Conservation (phyloP, 2,329 filamentous ascomycete genomes). For the Arthroderma uncinatum region DNA sequence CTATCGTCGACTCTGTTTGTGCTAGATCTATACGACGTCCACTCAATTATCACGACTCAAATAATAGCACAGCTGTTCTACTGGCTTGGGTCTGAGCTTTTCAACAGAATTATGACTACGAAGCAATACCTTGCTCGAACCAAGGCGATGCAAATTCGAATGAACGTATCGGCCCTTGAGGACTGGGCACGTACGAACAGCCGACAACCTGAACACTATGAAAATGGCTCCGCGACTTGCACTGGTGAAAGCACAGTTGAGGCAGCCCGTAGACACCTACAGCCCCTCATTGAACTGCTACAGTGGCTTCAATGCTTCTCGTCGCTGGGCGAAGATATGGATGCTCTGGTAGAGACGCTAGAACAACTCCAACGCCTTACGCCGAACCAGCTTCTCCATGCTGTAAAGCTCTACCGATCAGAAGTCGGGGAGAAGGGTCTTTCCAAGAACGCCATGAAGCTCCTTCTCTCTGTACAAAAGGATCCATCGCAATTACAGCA, state of each 20-base stretch:
- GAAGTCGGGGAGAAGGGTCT: conserved; percentile 92
- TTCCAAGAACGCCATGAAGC: conserved; percentile 78
- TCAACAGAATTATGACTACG: conserved; percentile 96
- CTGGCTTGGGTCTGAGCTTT: conserved; percentile 91
- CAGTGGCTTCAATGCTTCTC: conserved; percentile 99
- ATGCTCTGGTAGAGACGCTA: conserved; percentile 76
- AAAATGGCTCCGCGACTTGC: conserved; percentile 75
- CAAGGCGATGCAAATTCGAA: conserved; percentile 98
- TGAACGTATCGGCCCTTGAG: conserved; percentile 92
- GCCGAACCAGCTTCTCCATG: conserved; percentile 79
- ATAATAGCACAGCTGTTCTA: conserved; percentile 87
- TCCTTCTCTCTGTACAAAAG: conserved; percentile 67
- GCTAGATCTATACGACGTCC: conserved; percentile 95
- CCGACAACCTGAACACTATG: conserved; percentile 86
- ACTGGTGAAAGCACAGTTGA: conserved; percentile 82
- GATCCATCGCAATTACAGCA: conserved; percentile 50
- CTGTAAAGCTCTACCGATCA: conserved; percentile 82
- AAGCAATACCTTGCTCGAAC: conserved; percentile 87
- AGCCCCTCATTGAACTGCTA: conserved; percentile 81
- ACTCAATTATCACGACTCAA: conserved; percentile 89
- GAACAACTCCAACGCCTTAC: conserved; percentile 78
- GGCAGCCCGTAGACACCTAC: conserved; percentile 69
- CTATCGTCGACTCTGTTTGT: conserved; percentile 94
- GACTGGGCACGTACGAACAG: conserved; percentile 95
- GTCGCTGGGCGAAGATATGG: conserved; percentile 78